Evolutionary conservation across 345 rosid species (phyloP).

Genomic region (Lumnitzera littorea): DNA sequence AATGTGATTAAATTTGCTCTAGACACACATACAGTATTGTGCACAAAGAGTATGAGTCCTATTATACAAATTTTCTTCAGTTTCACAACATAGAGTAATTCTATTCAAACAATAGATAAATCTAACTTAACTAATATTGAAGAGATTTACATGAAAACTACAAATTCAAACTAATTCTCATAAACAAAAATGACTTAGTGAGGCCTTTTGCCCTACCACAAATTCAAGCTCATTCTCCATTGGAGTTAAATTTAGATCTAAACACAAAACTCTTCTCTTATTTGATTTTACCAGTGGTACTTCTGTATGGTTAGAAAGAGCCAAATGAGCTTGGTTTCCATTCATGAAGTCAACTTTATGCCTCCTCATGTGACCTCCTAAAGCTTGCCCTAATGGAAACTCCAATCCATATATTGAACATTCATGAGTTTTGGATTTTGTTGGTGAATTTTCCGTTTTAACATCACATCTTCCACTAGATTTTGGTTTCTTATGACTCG

Average conservation of each 20-base stretch:
- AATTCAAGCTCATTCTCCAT: slow-evolving; percentile 51
- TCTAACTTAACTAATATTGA: too few species aligned
- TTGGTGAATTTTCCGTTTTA: slow-evolving; percentile 6
- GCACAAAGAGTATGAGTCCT: too few species aligned
- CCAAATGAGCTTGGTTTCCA: not conserved
- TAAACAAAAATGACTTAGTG: not conserved
- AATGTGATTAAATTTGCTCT: too few species aligned
- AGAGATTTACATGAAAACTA: too few species aligned
- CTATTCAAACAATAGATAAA: too few species aligned
- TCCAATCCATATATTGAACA: slow-evolving; percentile 84
- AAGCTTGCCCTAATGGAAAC: slow-evolving; percentile 67
- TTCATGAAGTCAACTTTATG: slow-evolving; percentile 19
- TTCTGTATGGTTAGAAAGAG: not conserved
- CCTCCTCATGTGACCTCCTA: slow-evolving; percentile 73
- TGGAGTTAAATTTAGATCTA: slow-evolving; percentile 70
- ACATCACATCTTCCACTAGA: too few species aligned
- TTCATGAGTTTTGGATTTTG: slow-evolving; percentile 58
- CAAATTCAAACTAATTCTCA: too few species aligned
- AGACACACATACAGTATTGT: too few species aligned
- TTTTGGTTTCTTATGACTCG: slow-evolving; percentile 62
- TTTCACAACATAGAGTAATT: too few species aligned
- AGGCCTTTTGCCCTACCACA: slow-evolving; percentile 22
- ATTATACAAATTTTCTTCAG: too few species aligned
- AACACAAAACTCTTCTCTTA: slow-evolving; percentile 35
- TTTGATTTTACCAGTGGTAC: slow-evolving; percentile 33